phyloP scores from a whole-genome alignment of 2,329 filamentous ascomycete genomes.

The Dactylellina drechsleri region DNA sequence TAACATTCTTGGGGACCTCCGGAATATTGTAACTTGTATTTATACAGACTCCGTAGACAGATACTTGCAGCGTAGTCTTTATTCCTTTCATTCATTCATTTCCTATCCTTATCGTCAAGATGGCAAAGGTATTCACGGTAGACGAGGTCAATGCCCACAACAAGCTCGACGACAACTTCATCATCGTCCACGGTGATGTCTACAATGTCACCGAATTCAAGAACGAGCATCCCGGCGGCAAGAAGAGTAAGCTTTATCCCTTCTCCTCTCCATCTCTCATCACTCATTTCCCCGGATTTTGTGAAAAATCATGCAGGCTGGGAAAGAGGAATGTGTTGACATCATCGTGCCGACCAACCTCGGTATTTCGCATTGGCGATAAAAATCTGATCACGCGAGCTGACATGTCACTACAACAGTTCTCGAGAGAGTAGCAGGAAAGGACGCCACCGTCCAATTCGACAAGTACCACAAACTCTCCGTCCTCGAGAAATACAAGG shows the following conservation, averaged over 20 bases:
- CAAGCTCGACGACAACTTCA: constrained; percentile 85
- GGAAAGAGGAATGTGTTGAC: constrained; percentile 66
- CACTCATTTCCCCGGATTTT: neutral
- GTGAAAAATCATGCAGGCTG: constrained; percentile 73
- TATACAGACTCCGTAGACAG: too few relatives aligned
- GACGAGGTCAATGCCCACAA: constrained; percentile 91
- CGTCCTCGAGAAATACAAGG: constrained; percentile 72
- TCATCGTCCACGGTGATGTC: constrained; percentile 92
- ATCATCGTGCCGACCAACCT: constrained; percentile 22
- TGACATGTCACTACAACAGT: constrained; percentile 60
- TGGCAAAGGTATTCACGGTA: constrained; percentile 87
- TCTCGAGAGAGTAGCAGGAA: constrained; percentile 71
- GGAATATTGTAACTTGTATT: neutral
- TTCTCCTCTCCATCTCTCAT: neutral
- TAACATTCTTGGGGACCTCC: neutral
- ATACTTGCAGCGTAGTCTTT: neutral
- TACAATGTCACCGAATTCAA: constrained; percentile 88
- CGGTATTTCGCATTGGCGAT: constrained; percentile 7
- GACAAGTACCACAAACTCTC: constrained; percentile 75
- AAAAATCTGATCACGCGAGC: constrained; percentile 11
- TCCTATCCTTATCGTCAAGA: constrained; percentile 63
- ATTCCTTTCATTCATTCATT: neutral
- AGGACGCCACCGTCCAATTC: constrained; percentile 74
- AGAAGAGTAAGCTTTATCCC: constrained; percentile 69
- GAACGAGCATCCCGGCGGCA: constrained; percentile 83